A percentile compares a stretch with the other conserved stretches of the same genome.
These are phyloP conservation scores for Fusarium pilosicola DNA, from an alignment of 2,329 filamentous ascomycete species.

Conservation along the genomic window DNA sequence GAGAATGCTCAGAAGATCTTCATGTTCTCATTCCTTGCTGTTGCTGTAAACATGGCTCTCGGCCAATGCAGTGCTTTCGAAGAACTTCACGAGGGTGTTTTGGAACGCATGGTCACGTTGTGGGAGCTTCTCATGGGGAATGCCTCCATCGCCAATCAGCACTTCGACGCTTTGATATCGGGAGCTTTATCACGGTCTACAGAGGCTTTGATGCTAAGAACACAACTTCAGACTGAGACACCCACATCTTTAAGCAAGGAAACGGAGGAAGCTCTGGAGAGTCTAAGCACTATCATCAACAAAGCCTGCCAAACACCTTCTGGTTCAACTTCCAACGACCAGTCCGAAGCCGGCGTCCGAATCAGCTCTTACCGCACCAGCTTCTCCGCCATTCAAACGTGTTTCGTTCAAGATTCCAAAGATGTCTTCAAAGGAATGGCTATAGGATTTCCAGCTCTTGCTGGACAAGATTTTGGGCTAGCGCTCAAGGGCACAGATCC, in stretches of 20 bases:
- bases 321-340: not conserved
- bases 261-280: constrained; percentile 20
- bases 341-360: not conserved
- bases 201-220: constrained; percentile 17
- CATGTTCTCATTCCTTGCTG: constrained; percentile 40
- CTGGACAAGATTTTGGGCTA: constrained; percentile 45
- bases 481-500: constrained; percentile 48
- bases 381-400: constrained; percentile 48
- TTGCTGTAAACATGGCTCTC: constrained; percentile 40
- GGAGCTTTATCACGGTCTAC: constrained; percentile 30
- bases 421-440: constrained; percentile 46
- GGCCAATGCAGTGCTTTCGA: constrained; percentile 29
- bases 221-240: constrained; percentile 10
- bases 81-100: constrained; percentile 22
- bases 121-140: constrained; percentile 38
- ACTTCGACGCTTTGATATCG: constrained; percentile 33
- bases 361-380: constrained; percentile 23
- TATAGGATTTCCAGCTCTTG: constrained; percentile 45
- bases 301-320: constrained; percentile 7
- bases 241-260: not conserved
- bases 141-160: constrained; percentile 25
- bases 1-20: constrained; percentile 38
- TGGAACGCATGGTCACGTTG: constrained; percentile 29
- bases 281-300: constrained; percentile 23
- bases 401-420: constrained; percentile 50